These are phyloP conservation scores for Yarrowia bubula DNA, from an alignment of 805 yeast species.

Conservation along the genomic window DNA sequence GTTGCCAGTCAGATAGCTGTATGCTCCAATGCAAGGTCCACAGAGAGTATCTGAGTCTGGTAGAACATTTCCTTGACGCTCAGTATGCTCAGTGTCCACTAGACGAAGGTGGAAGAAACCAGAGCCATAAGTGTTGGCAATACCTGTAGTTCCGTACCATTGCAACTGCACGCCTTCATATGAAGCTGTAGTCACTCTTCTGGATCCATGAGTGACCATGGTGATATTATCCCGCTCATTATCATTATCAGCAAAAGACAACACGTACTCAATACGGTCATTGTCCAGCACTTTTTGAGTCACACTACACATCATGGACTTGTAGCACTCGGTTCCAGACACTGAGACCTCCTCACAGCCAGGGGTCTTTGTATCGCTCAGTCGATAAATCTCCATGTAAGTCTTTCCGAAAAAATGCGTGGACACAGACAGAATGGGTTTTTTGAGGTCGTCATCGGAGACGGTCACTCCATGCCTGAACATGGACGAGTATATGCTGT, in stretches of 20 bases:
- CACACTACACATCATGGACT: conserved; percentile 7
- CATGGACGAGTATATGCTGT: conserved; percentile 17
- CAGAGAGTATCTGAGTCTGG: conserved; percentile 14
- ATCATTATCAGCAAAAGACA: background rate
- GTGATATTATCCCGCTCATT: conserved; percentile 2
- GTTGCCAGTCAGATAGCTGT: conserved; percentile 16
- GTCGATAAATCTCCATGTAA: conserved; percentile 15
- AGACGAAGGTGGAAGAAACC: conserved; percentile 15
- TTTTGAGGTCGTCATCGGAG: conserved; percentile 12
- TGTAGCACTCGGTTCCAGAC: conserved; percentile 2
- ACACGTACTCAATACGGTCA: background rate
- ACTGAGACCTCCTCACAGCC: background rate
- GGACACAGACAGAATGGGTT: conserved; percentile 18
- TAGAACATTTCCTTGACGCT: conserved; percentile 7
- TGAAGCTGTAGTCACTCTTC: conserved; percentile 10
- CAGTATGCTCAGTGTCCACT: conserved; percentile 5
- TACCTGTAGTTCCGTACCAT: conserved; percentile 26
- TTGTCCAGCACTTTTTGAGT: conserved; percentile 18
- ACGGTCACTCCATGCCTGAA: conserved; percentile 22
- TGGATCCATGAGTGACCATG: conserved; percentile 24
- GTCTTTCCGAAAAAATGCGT: conserved; percentile 26
- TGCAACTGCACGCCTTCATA: conserved; percentile 12
- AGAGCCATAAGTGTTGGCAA: conserved; percentile 21
- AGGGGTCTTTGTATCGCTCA: background rate
- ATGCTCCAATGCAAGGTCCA: conserved; percentile 24